A percentile compares a stretch with the other conserved stretches of the same genome.
Evolutionary conservation across 495 filamentous ascomycete species (phyloP).

Genomic region (Elasticomyces elasticus): DNA sequence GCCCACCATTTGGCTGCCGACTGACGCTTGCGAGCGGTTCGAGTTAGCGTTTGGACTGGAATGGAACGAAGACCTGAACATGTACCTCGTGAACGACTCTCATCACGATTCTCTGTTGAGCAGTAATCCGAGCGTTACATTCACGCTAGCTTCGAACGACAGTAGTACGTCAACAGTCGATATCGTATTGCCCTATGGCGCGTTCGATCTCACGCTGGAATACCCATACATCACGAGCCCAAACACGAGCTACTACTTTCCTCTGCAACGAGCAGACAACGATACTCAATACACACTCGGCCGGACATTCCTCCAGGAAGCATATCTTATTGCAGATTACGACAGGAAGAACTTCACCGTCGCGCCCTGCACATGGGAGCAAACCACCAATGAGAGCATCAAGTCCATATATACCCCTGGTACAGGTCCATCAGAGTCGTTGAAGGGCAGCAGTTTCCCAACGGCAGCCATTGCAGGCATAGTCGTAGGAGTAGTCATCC

Average conservation of each 20-base stretch:
- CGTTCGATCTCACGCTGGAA: constrained; percentile 50
- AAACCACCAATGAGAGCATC: constrained; percentile 31
- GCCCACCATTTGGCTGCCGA: constrained; percentile 58
- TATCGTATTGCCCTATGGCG: constrained; percentile 52
- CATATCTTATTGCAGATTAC: constrained; percentile 59
- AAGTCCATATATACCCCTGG: constrained; percentile 40
- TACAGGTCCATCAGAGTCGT: constrained; percentile 32
- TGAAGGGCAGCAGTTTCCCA: constrained; percentile 6
- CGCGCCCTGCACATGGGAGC: constrained; percentile 41
- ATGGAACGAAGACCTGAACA: constrained; percentile 46
- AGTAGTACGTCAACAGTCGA: constrained; percentile 36
- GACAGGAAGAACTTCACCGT: constrained; percentile 50
- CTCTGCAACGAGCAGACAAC: constrained; percentile 44
- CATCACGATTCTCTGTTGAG: constrained; percentile 20
- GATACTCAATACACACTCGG: constrained; percentile 53
- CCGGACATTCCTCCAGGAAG: constrained; percentile 60
- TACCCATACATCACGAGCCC: constrained; percentile 45
- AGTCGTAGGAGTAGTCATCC: constrained; percentile 36
- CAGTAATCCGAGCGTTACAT: constrained; percentile 40
- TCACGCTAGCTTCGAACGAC: constrained; percentile 45
- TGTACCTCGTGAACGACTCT: constrained; percentile 29
- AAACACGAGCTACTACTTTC: constrained; percentile 47
- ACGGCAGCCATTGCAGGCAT: constrained; percentile 28
- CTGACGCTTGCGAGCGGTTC: constrained; percentile 50
- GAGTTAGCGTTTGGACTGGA: constrained; percentile 48